Evolutionary conservation across 2,329 filamentous ascomycete genomes (phyloP).

Genomic region (Aspergillus hiratsukae): DNA sequence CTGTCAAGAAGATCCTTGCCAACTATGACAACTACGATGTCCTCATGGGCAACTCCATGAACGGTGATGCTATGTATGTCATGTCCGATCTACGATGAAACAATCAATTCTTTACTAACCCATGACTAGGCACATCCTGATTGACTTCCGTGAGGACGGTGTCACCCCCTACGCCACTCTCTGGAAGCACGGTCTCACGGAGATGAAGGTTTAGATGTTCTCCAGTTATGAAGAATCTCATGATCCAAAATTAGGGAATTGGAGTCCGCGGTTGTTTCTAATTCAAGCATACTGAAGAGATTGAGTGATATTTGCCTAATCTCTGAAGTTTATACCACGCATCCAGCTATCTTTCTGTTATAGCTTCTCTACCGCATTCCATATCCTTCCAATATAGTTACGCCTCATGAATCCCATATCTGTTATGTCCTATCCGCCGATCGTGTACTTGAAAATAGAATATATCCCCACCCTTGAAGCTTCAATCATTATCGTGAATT

Average conservation of each 20-base stretch:
- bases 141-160: constrained; percentile 98
- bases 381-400: constrained; percentile 31
- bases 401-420: constrained; percentile 35
- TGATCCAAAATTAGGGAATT: constrained; percentile 17
- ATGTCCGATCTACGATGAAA: not conserved
- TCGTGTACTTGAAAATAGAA: not conserved
- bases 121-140: constrained; percentile 67
- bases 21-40: constrained; percentile 98
- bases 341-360: constrained; percentile 9
- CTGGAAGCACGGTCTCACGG: constrained; percentile 91
- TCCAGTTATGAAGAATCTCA: constrained; percentile 13
- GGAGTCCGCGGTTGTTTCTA: constrained; percentile 6
- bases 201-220: constrained; percentile 77
- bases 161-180: constrained; percentile 80
- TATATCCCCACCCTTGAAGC: not conserved
- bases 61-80: constrained; percentile 86
- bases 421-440: constrained; percentile 15
- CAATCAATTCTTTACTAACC: not conserved
- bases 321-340: constrained; percentile 18
- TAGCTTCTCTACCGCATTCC: constrained; percentile 21
- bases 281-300: not conserved
- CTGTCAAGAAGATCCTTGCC: constrained; percentile 77
- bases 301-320: not conserved
- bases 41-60: constrained; percentile 86
- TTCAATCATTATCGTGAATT: not conserved